A percentile compares a stretch with the other conserved stretches of the same genome.
Conservation (phyloP, 2,329 filamentous ascomycete genomes). For the Septoria linicola region DNA sequence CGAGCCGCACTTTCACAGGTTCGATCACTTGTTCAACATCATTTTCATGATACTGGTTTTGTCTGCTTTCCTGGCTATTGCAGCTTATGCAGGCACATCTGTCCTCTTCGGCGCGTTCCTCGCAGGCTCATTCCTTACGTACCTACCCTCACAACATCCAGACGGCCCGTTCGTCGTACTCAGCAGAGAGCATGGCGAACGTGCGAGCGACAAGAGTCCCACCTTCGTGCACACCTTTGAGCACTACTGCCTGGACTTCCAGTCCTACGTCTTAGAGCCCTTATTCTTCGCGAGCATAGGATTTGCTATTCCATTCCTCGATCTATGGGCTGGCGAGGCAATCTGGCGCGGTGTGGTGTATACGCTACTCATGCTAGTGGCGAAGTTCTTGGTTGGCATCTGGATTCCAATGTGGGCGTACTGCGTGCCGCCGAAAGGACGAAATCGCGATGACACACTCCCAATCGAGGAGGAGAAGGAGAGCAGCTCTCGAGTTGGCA, state of each 20-base stretch:
- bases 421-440: neutral
- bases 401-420: conserved; percentile 22
- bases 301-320: conserved; percentile 35
- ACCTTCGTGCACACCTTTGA: conserved; percentile 38
- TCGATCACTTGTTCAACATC: conserved; percentile 33
- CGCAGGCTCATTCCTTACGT: conserved; percentile 35
- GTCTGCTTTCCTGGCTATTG: conserved; percentile 34
- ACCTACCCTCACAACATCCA: conserved; percentile 31
- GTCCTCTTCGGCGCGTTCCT: conserved; percentile 37
- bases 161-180: conserved; percentile 32
- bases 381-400: conserved; percentile 24
- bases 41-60: conserved; percentile 35
- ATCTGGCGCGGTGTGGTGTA: conserved; percentile 36
- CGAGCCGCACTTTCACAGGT: conserved; percentile 27
- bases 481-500: neutral
- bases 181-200: conserved; percentile 33
- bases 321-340: conserved; percentile 34
- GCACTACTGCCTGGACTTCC: conserved; percentile 49
- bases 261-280: conserved; percentile 36
- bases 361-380: conserved; percentile 33
- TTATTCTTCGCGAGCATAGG: conserved; percentile 37
- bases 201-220: conserved; percentile 31
- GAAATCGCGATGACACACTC: neutral
- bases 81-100: conserved; percentile 35
- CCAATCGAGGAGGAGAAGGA: neutral